Evolutionary conservation across 2,329 filamentous ascomycete genomes (phyloP).

Genomic region (Bimuria novae-zelandiae): DNA sequence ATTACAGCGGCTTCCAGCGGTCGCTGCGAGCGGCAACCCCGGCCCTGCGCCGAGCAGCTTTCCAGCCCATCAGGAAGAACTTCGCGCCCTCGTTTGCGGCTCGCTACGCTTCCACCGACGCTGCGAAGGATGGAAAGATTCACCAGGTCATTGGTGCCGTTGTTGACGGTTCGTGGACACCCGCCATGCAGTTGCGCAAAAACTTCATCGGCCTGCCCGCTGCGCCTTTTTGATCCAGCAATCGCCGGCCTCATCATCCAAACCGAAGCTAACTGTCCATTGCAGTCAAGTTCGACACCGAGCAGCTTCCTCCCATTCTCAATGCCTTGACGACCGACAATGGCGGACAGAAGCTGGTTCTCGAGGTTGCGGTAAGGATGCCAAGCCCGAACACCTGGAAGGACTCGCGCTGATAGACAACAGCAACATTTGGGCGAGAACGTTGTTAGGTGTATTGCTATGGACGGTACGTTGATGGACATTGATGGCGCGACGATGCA

Average conservation of each 20-base stretch:
- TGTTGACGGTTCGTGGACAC: constrained; percentile 74
- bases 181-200: constrained; percentile 49
- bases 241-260: constrained; percentile 38
- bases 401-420: constrained; percentile 29
- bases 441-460: constrained; percentile 99
- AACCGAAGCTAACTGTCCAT: constrained; percentile 38
- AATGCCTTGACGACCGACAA: constrained; percentile 94
- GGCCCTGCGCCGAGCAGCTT: constrained; percentile 60
- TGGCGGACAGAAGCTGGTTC: constrained; percentile 89
- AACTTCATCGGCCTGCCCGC: constrained; percentile 29
- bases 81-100: constrained; percentile 63
- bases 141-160: constrained; percentile 94
- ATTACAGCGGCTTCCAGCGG: constrained; percentile 67
- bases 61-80: constrained; percentile 62
- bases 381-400: constrained; percentile 28
- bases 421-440: constrained; percentile 99
- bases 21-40: constrained; percentile 61
- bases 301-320: constrained; percentile 94
- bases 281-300: constrained; percentile 93
- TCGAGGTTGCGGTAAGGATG: constrained; percentile 88
- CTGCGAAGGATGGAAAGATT: constrained; percentile 65
- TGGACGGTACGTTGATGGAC: constrained; percentile 78
- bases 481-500: constrained; percentile 3
- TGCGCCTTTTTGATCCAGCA: constrained; percentile 20
- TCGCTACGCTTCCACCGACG: constrained; percentile 65